These are phyloP conservation scores for Capsicum chinense DNA, from an alignment of 257 asterid species.

Conservation along the genomic window DNA sequence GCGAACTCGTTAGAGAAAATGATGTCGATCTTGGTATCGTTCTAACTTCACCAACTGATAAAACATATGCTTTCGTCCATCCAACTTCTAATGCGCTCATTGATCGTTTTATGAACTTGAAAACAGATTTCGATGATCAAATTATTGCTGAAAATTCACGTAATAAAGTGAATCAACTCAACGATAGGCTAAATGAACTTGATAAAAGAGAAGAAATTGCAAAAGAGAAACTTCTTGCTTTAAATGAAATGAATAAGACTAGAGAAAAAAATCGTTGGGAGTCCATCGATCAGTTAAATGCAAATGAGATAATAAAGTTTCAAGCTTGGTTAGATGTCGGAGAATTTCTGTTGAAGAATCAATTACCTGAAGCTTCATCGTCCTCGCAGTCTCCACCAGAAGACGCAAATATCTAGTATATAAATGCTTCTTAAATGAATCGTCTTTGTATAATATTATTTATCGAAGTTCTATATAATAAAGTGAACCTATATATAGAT, in stretches of 20 bases:
- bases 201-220: background rate
- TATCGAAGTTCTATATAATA: background rate
- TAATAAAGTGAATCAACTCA: background rate
- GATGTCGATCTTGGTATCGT: constrained; percentile 43
- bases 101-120: background rate
- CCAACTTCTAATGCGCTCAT: constrained; percentile 38
- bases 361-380: too few species aligned
- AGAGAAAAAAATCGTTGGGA: background rate
- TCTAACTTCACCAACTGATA: constrained; percentile 44
- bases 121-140: too few species aligned
- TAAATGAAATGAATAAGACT: background rate
- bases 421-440: background rate
- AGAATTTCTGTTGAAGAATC: too few species aligned
- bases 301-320: background rate
- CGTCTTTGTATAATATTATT: background rate
- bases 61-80: constrained; percentile 46
- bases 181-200: background rate
- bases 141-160: background rate
- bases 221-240: background rate
- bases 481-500: too few species aligned
- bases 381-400: too few species aligned
- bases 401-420: too few species aligned
- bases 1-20: constrained; percentile 42
- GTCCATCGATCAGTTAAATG: too few species aligned
- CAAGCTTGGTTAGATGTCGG: constrained; percentile 48